Conservation (phyloP, 1,284 basidiomycete species). For the Pseudomicrostroma phylloplanum region DNA sequence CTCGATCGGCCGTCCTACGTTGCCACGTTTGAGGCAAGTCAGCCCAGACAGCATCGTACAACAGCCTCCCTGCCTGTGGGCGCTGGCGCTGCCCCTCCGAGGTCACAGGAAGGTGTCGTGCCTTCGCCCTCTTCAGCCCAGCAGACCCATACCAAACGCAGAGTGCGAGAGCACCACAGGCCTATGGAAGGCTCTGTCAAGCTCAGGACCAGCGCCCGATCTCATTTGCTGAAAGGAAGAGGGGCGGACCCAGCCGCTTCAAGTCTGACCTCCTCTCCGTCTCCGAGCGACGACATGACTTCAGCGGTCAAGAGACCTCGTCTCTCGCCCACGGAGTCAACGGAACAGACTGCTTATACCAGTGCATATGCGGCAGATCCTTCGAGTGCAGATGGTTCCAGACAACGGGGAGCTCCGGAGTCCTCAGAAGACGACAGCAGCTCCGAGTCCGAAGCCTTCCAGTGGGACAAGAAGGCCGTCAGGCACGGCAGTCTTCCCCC, state of each 20-base stretch:
- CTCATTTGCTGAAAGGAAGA: background rate
- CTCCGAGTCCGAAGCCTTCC: background rate
- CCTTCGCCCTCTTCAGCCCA: background rate
- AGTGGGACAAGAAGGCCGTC: background rate
- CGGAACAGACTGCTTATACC: background rate
- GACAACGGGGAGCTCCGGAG: background rate
- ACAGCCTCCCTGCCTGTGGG: background rate
- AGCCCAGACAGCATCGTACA: background rate
- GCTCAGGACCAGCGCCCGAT: background rate
- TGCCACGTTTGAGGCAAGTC: constrained; percentile 1
- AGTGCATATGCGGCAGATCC: background rate
- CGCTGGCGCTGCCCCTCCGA: background rate
- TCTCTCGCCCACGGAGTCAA: background rate
- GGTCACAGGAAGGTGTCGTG: background rate
- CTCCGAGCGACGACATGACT: background rate
- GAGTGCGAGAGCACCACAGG: background rate
- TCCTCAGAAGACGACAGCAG: background rate
- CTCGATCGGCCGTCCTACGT: constrained; percentile 2
- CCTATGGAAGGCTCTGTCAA: background rate
- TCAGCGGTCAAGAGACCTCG: background rate
- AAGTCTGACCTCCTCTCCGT: background rate
- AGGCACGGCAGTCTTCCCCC: background rate
- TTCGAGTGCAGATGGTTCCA: background rate
- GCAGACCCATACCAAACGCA: background rate
- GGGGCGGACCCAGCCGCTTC: background rate